Percentiles rank a stretch among this genome's conserved stretches.
Conservation (phyloP, 352 stramenopile genomes). For the Phytophthora ohioensis region DNA sequence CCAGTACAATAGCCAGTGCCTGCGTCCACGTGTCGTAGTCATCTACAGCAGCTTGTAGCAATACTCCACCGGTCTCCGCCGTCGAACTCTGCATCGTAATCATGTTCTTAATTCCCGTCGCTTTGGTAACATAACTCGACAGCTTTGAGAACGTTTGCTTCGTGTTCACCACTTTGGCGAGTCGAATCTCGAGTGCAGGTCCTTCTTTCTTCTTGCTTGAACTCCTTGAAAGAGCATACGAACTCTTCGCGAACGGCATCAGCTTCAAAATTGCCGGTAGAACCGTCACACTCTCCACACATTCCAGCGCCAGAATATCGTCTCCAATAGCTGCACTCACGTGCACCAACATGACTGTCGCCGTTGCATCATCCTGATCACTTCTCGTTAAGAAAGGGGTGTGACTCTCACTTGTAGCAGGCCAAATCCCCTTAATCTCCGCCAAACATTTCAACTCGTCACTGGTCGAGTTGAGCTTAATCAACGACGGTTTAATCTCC, state of each 20-base stretch:
- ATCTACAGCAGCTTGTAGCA: slow-evolving; percentile 53
- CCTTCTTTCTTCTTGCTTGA: slow-evolving; percentile 36
- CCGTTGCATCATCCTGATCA: slow-evolving; percentile 48
- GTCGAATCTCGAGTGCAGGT: slow-evolving; percentile 53
- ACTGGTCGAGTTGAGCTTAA: slow-evolving; percentile 51
- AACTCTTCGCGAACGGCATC: slow-evolving; percentile 75
- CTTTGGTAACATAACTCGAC: slow-evolving; percentile 30
- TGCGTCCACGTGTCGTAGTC: slow-evolving; percentile 72
- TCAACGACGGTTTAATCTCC: slow-evolving; percentile 60
- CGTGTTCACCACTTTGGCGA: slow-evolving; percentile 53
- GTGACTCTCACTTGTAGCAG: slow-evolving; percentile 48
- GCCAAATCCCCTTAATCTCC: slow-evolving; percentile 58
- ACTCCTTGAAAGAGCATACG: slow-evolving; percentile 43
- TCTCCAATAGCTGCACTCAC: slow-evolving; percentile 54
- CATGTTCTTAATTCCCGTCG: slow-evolving; percentile 63
- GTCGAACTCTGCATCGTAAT: slow-evolving; percentile 39
- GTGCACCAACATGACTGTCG: slow-evolving; percentile 70
- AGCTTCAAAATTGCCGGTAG: slow-evolving; percentile 77
- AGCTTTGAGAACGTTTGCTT: slow-evolving; percentile 39
- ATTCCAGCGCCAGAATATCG: slow-evolving; percentile 53
- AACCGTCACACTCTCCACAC: slow-evolving; percentile 58
- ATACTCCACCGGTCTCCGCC: slow-evolving; percentile 37
- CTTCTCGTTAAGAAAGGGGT: slow-evolving; percentile 79
- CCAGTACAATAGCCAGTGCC: slow-evolving; percentile 54
- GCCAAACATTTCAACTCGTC: slow-evolving; percentile 57